Base-by-base conservation (phyloP, 495 filamentous ascomycete genomes). In the Wilcoxina mikolae region DNA sequence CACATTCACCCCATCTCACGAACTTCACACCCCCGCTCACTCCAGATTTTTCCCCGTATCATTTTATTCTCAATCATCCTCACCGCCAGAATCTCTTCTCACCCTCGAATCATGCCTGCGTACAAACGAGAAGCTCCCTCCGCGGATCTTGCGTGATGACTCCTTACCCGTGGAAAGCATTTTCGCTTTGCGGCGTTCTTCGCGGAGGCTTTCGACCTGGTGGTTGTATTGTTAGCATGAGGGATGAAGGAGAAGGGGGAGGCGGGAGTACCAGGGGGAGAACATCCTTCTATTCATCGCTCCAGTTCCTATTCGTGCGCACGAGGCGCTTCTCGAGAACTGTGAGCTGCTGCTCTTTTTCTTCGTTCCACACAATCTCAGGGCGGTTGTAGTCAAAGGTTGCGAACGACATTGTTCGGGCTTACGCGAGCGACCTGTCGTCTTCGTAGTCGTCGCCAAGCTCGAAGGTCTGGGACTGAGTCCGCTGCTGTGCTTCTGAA, bases 201-300 rank as follows among this genome's bases (percentile, higher is more conserved):
- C 49, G 15, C 33, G 49, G 29, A 52, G 49, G 5, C 11, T 10
- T 23, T 52, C 49, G 49, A 52, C 33, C 49, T 52, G 28, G 25
- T n/a, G n/a, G n/a, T n/a, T 10, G 15, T 17, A 12, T 31, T 10
- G 11, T 50, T 33, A 50, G 47, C 27, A 3, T 9, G 20, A 24
- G 10, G 10, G 15, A 25, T 2, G 3, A 23, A 15, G 22, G 7
- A 10, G 25, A 9, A 23, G 46, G 22, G 9, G 7, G 46, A 7
- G 46, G 46, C 4, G 46, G 17, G 18, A 11, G 11, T 11, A 50
- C 47, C 47, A 50, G 11, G 1, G 28, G 29, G 17, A 52, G 31
- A 22, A 52, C 29, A 41, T 52, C 49, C 22, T 52, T 31, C 49
- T 52, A 31, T 31, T 52, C 31, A 1, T 12, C 15, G 25, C 28